phyloP scores from a whole-genome alignment of 2,329 filamentous ascomycete species.

The Pseudocercospora cruenta region DNA sequence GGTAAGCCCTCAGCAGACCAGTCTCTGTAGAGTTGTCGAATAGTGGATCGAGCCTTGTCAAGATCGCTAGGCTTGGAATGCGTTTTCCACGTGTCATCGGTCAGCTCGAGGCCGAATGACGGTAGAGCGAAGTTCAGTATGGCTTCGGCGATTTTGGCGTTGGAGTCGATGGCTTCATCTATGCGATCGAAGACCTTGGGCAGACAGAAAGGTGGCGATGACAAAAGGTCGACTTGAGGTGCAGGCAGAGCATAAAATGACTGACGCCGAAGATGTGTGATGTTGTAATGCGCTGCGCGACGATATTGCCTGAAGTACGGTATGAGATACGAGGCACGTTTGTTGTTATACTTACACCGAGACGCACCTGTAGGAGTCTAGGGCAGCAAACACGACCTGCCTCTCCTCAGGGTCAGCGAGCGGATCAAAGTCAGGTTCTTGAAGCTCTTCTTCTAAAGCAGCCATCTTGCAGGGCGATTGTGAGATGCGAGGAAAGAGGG shows the following conservation, averaged over 20 bases:
- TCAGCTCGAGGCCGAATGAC: slow-evolving; percentile 62
- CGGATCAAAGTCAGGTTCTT: slow-evolving; percentile 57
- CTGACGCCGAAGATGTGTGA: slow-evolving; percentile 86
- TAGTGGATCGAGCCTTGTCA: slow-evolving; percentile 88
- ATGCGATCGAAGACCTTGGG: slow-evolving; percentile 76
- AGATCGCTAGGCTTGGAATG: slow-evolving; percentile 74
- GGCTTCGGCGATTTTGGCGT: slow-evolving; percentile 77
- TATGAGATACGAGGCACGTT: slow-evolving; percentile 14
- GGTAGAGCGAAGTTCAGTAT: slow-evolving; percentile 73
- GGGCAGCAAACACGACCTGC: slow-evolving; percentile 74
- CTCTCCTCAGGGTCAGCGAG: slow-evolving; percentile 78
- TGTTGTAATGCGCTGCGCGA: slow-evolving; percentile 82
- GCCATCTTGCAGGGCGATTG: background rate
- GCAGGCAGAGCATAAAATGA: slow-evolving; percentile 90
- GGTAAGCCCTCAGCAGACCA: slow-evolving; percentile 78
- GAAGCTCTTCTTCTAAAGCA: background rate
- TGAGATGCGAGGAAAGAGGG: background rate
- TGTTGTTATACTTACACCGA: slow-evolving; percentile 8
- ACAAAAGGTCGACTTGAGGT: slow-evolving; percentile 80
- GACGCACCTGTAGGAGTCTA: slow-evolving; percentile 84
- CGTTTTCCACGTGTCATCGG: slow-evolving; percentile 66
- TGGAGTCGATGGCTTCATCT: slow-evolving; percentile 86
- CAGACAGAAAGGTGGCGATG: slow-evolving; percentile 79
- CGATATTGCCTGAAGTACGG: slow-evolving; percentile 60
- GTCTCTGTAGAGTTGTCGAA: slow-evolving; percentile 92